These are phyloP conservation scores for Heliamphora exappendiculata DNA, from an alignment of 148 eudicot genomes.

Conservation along the genomic window DNA sequence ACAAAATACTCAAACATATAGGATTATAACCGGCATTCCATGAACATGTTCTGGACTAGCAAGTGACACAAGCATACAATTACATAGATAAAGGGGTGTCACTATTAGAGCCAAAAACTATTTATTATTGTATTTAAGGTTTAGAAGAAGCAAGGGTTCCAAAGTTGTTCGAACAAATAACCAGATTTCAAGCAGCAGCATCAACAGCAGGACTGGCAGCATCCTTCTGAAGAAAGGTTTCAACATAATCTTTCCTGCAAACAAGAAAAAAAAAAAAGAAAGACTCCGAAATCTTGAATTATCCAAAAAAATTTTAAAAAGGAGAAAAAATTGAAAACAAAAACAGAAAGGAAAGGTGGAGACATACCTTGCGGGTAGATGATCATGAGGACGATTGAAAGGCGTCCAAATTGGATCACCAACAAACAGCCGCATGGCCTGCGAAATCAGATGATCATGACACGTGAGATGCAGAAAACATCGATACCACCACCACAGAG, in stretches of 20 bases:
- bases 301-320: not conserved
- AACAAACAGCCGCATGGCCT: conserved; percentile 91
- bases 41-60: not conserved
- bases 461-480: no score
- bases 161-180: not conserved
- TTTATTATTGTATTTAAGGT: not conserved
- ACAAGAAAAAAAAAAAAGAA: not conserved
- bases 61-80: not conserved
- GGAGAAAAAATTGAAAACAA: not conserved
- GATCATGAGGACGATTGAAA: conserved; percentile 72
- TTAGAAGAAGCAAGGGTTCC: not conserved
- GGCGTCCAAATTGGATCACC: conserved; percentile 94
- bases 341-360: not conserved
- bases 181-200: conserved; percentile 27
- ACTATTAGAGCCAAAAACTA: not conserved
- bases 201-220: conserved; percentile 34
- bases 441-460: conserved; percentile 4
- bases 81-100: not conserved
- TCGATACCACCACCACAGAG: no score
- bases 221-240: conserved; percentile 41
- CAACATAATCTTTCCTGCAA: conserved; percentile 62
- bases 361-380: conserved; percentile 66
- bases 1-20: no score
- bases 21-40: not conserved
- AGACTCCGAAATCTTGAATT: not conserved